Evolutionary conservation across 2,329 filamentous ascomycete species (phyloP).

Genomic region (Colletotrichum sp.): DNA sequence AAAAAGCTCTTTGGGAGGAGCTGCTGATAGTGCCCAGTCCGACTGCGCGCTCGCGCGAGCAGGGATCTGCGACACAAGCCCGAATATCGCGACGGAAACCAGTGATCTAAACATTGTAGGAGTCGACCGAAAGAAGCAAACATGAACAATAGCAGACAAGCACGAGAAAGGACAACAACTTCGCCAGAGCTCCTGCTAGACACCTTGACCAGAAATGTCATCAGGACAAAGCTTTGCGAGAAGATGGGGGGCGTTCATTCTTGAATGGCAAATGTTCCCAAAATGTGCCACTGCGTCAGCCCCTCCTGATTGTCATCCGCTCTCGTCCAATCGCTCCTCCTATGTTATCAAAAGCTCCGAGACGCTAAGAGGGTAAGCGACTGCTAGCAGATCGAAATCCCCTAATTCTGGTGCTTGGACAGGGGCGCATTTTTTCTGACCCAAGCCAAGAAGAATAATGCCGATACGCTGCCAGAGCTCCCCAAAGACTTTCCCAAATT

Average conservation of each 20-base stretch:
- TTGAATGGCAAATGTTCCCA: background rate
- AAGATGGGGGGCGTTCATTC: background rate
- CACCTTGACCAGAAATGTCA: background rate
- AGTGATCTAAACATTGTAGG: background rate
- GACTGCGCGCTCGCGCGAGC: background rate
- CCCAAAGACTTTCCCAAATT: background rate
- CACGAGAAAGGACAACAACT: background rate
- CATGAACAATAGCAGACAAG: background rate
- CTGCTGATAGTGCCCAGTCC: background rate
- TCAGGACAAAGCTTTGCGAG: fast-evolving
- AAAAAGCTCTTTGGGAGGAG: background rate
- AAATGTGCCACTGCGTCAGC: background rate
- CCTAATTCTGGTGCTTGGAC: background rate
- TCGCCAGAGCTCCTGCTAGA: background rate
- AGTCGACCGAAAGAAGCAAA: background rate
- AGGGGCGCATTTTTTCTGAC: background rate
- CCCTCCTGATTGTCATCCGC: background rate
- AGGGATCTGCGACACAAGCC: background rate
- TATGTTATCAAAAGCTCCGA: background rate
- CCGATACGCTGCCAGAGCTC: background rate
- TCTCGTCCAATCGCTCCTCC: background rate
- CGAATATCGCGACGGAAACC: background rate
- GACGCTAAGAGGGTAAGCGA: background rate
- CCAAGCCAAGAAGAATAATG: background rate
- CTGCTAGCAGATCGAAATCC: background rate